Conservation (phyloP, 495 filamentous ascomycete genomes). For the Hypoxylon perforatum region DNA sequence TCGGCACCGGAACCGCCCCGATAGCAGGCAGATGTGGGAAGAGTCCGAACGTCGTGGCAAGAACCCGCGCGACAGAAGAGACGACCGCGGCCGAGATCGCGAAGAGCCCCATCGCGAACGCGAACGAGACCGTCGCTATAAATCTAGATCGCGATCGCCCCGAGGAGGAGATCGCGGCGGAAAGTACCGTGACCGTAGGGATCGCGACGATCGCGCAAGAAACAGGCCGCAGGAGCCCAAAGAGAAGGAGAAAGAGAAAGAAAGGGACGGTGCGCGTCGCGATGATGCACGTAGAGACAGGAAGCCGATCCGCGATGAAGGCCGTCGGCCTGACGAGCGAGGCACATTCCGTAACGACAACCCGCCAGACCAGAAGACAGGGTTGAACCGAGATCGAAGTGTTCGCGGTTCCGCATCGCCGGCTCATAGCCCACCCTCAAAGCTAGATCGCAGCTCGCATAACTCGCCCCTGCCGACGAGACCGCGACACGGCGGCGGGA, state of each 20-base stretch:
- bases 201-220: conserved; percentile 27
- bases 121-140: conserved; percentile 47
- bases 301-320: not conserved
- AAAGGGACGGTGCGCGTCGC: conserved; percentile 48
- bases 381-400: conserved; percentile 23
- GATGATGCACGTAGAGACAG: conserved; percentile 58
- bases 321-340: conserved; percentile 55
- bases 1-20: conserved; percentile 49
- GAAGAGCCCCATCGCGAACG: conserved; percentile 44
- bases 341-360: conserved; percentile 3
- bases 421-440: conserved; percentile 29
- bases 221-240: conserved; percentile 36
- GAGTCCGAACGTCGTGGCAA: conserved; percentile 48
- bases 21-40: conserved; percentile 59
- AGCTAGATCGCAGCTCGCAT: conserved; percentile 29
- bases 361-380: conserved; percentile 23
- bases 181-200: conserved; percentile 50
- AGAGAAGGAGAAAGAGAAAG: conserved; percentile 45
- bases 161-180: conserved; percentile 47
- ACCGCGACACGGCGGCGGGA: conserved; percentile 34
- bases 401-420: conserved; percentile 33
- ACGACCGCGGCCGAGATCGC: conserved; percentile 47
- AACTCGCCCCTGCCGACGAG: conserved; percentile 46
- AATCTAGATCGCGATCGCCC: conserved; percentile 54
- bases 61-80: conserved; percentile 47